Base-by-base conservation (phyloP, 2,329 filamentous ascomycete species). In the Neocatenulostroma microsporum region DNA sequence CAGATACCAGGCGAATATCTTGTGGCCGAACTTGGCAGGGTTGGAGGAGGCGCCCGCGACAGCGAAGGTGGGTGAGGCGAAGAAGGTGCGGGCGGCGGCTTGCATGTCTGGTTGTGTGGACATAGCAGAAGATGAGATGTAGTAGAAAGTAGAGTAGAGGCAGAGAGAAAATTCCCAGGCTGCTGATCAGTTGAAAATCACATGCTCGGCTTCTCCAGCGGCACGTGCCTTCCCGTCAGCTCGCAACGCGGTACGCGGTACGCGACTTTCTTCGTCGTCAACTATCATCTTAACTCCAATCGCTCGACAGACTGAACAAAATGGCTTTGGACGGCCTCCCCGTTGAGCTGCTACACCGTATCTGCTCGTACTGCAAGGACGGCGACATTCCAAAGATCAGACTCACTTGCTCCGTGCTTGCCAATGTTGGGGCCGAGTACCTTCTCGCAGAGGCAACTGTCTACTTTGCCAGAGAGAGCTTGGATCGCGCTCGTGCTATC, bases 1-100 rank as follows among this genome's bases (percentile, higher is more conserved):
- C 38, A 84, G 74, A 62, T 96, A 96, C 89, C 89, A 96, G 11
- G 76, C 76, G 57, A 95, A 85, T 48, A 96, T 79, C 68, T 86
- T 88, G 62, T 94, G 82, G 17, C 91, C 89, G 56, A 83, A 95
- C 62, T 94, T 95, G 57, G 71, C 68, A 26, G 82, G 70, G 63
- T 94, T 86, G 35, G 83, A 84, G 58, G 82, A 89, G 24, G 89
- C 89, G 52, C 89, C 89, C 14, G 88, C 86, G 19, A 95, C 89
- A 40, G 89, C 88, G 60, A 89, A 94, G 48, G 74, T 24, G 18
- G 81, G 76, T 6, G 81, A 82, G 3, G 76, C 72, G 67, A 95
- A 94, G 72, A 95, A 95, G 10, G 72, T 71, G 45, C 77, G 78
- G 30, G 86, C 79, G 30, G 82, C 75, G 30, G 77, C 70, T 57